A percentile compares a stretch with the other conserved stretches of the same genome.
These are phyloP conservation scores for Larix kaempferi DNA, from an alignment of 75 land plant genomes.

Conservation along the genomic window DNA sequence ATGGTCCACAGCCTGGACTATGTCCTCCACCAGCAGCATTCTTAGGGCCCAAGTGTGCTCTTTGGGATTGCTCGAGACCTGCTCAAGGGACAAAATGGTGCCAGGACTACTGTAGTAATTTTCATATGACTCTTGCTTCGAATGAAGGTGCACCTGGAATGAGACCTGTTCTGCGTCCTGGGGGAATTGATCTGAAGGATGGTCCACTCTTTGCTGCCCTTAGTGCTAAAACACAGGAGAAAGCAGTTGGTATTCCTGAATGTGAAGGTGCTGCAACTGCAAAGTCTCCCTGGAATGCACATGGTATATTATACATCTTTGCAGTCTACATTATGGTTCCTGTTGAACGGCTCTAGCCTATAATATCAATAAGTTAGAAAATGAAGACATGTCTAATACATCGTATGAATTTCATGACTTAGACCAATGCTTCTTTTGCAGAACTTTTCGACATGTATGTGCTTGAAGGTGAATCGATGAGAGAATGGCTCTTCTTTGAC, in stretches of 20 bases:
- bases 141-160: conserved; percentile 87
- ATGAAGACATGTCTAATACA: neutral
- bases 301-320: conserved; percentile 39
- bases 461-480: conserved; percentile 76
- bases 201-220: conserved; percentile 88
- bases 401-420: no score
- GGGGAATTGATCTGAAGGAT: conserved; percentile 93
- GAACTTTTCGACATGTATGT: conserved; percentile 80
- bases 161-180: conserved; percentile 81
- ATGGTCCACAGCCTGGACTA: conserved; percentile 28
- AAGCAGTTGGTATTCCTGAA: conserved; percentile 91
- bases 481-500: conserved; percentile 96
- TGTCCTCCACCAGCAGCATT: conserved; percentile 74
- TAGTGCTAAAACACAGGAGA: conserved; percentile 62
- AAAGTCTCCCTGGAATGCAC: conserved; percentile 97
- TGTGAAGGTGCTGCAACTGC: conserved; percentile 96
- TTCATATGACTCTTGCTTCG: conserved; percentile 69
- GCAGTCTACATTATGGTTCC: neutral
- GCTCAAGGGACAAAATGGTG: conserved; percentile 59
- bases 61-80: conserved; percentile 93
- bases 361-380: neutral
- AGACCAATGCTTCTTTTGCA: conserved; percentile 23
- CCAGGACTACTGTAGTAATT: conserved; percentile 74
- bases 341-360: neutral
- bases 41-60: conserved; percentile 82